Percentiles rank a stretch among this genome's conserved stretches.
Evolutionary conservation across 108 stramenopile species (phyloP).

Genomic region (Cyclotella atomus): DNA sequence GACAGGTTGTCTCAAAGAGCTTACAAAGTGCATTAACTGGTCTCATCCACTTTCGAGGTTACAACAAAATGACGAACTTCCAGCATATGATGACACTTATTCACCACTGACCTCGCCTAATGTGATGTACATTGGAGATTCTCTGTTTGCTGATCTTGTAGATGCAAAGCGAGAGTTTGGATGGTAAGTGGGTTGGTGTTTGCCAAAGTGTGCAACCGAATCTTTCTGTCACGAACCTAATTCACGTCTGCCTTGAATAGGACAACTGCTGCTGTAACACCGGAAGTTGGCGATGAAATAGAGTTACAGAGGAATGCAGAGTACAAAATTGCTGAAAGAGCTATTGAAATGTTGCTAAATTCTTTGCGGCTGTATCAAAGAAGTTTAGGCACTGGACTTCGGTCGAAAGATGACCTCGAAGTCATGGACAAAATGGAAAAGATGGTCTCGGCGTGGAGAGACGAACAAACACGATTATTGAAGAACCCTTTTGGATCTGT

Average conservation of each 20-base stretch:
- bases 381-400: slow-evolving; percentile 55
- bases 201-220: neutral
- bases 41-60: slow-evolving; percentile 19
- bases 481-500: slow-evolving; percentile 89
- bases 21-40: slow-evolving; percentile 74
- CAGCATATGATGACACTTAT: slow-evolving; percentile 39
- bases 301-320: slow-evolving; percentile 60
- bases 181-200: slow-evolving; percentile 44
- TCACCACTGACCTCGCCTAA: slow-evolving; percentile 60
- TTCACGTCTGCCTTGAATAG: neutral
- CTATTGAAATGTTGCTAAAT: slow-evolving; percentile 77
- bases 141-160: slow-evolving; percentile 97
- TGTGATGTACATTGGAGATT: slow-evolving; percentile 96
- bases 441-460: slow-evolving; percentile 81
- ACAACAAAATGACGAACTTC: slow-evolving; percentile 1
- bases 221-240: neutral
- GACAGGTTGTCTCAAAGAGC: slow-evolving; percentile 80
- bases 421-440: slow-evolving; percentile 74
- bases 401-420: slow-evolving; percentile 64
- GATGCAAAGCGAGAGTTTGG: slow-evolving; percentile 93
- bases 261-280: slow-evolving; percentile 88
- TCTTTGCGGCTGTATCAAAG: slow-evolving; percentile 68
- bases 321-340: slow-evolving; percentile 60
- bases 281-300: slow-evolving; percentile 76
- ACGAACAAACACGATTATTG: slow-evolving; percentile 69